Evolutionary conservation across 1,139 yeast genomes (phyloP), one percentile per base, ranked within the genome.

Genomic region (Lodderomyces pseudojiufengensis): DNA sequence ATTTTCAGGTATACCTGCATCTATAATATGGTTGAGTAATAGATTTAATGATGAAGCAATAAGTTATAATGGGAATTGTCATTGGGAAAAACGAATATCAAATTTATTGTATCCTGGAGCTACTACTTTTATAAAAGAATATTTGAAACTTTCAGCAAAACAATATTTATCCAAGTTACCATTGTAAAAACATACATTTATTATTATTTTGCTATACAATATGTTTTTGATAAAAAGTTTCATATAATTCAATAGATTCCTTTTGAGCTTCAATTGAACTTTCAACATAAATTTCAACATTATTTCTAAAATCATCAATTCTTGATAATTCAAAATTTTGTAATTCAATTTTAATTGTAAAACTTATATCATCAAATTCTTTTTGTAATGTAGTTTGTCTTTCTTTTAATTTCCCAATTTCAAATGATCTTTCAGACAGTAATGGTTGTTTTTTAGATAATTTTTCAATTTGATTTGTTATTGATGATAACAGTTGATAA

Each of bases 241-340:
- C 97, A 95, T 97, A 92, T 23, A 86, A 61, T 59, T 92, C 98
- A 48, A 92, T 92, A 24, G 92, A 80, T 57, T 88, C 97, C 63
- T 92, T 94, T 57, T 92, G 98, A 12, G 92, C 75, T 60, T 92
- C 98, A 35, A 90, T 85, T 16, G 95, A 79, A 41, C 94, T 79
- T 58, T 94, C 98, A 52, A 95, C 73, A 50, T 80, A 90, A 15
- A 90, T 81, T 60, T 92, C 99, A 40, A 92, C 87, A 44, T 90
- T 77, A 52, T 86, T 85, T 52, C 96, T 76, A 59, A 94, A 88
- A 52, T 92, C 98, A 33, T 76, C 80, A 33, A 88, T 76, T 51
- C 83, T 85, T 39, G 82, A 94, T 32, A 68, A 65, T 54, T 87
- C 95, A 55, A 90, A 86, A 24, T 55, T 62, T 15, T 73, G 76